Evolutionary conservation across 176 grass and related monocot genomes (phyloP), one percentile per base, ranked within the genome.

Genomic region (Zizania latifolia): DNA sequence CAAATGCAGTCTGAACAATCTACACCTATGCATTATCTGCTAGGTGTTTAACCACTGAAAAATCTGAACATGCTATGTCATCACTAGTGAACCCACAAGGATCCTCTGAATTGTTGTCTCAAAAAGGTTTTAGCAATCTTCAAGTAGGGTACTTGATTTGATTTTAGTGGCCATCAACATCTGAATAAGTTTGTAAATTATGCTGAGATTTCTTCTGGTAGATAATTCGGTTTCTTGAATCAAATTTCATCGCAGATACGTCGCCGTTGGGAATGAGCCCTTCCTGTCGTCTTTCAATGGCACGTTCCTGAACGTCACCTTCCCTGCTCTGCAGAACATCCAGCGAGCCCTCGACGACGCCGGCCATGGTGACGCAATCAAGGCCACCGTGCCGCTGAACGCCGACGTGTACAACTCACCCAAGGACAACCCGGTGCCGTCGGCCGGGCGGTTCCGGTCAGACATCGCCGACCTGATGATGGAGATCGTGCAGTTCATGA

Each of bases 231-330:
- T 57, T 68, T 39, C 14, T 26, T 41, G 30, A 22, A 16, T 10
- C 10, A 55, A 38, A 6, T 62, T 62, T 17, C 14, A 12, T 3
- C 59, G 79, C 81, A 97, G 93, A 50, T 92, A 92, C 48, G 87
- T 97, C n/a, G 89, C 93, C 58, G 93, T 97, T 13, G 93, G 93
- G 57, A 97, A 97, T 1, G 93, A 97, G 75, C 93, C 93, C 5
- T 97, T 97, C 75, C 82, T 97, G 30, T 54, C 78, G 72, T 68
- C 93, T 1, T 74, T 86, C 4, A 97, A 97, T 53, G 85, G 79
- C 34, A 90, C 93, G 9, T 97, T 79, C 83, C 71, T 90, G 80
- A 92, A 92, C 39, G 87, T 90, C 1, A 97, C 93, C 13, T 24
- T 97, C 7, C 93, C 93, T 0, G 93, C 93, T 0, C 70, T 97